phyloP scores from a whole-genome alignment of 2,329 filamentous ascomycete genomes.

The Gaeumannomyces tritici region DNA sequence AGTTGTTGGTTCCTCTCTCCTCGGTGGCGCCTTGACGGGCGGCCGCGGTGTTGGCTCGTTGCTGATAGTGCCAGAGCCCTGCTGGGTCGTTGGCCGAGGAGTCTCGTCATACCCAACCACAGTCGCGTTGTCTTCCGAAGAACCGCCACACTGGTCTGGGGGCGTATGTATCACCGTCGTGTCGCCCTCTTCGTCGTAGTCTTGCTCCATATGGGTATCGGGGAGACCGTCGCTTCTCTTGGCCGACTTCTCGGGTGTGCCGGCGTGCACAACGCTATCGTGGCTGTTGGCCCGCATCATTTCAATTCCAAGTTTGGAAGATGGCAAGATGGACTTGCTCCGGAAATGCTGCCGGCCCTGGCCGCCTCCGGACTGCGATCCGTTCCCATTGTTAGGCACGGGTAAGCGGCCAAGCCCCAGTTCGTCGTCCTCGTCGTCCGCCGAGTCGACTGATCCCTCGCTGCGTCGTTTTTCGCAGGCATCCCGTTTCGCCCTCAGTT shows the following conservation, averaged over 20 bases:
- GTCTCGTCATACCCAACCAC: slow-evolving; percentile 14
- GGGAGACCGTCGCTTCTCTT: slow-evolving; percentile 43
- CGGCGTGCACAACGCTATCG: slow-evolving; percentile 55
- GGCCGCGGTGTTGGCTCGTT: slow-evolving; percentile 16
- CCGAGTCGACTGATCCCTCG: slow-evolving; percentile 72
- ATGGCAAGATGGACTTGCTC: slow-evolving; percentile 52
- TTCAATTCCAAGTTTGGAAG: slow-evolving; percentile 86
- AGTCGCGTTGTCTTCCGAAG: slow-evolving; percentile 3
- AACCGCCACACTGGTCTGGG: slow-evolving; percentile 8
- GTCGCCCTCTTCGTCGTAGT: slow-evolving; percentile 13
- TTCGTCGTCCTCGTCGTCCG: slow-evolving; percentile 92
- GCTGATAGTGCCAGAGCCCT: slow-evolving; percentile 6
- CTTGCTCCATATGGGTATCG: slow-evolving; percentile 20
- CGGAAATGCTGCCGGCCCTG: slow-evolving; percentile 33
- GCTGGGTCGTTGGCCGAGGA: slow-evolving; percentile 10
- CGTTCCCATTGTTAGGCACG: slow-evolving; percentile 8
- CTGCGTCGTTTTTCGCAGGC: slow-evolving; percentile 61
- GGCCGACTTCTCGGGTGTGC: slow-evolving; percentile 39
- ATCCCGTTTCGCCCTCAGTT: slow-evolving; percentile 64
- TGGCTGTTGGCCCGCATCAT: slow-evolving; percentile 98
- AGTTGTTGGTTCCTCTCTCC: slow-evolving; percentile 11
- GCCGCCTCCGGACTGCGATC: slow-evolving; percentile 11
- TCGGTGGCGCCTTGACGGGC: slow-evolving; percentile 7
- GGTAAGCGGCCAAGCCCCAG: slow-evolving; percentile 45
- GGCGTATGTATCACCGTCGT: slow-evolving; percentile 17